These are phyloP conservation scores for Backusella westeae DNA, from an alignment of 192 early-diverging fungal genomes.

Conservation along the genomic window DNA sequence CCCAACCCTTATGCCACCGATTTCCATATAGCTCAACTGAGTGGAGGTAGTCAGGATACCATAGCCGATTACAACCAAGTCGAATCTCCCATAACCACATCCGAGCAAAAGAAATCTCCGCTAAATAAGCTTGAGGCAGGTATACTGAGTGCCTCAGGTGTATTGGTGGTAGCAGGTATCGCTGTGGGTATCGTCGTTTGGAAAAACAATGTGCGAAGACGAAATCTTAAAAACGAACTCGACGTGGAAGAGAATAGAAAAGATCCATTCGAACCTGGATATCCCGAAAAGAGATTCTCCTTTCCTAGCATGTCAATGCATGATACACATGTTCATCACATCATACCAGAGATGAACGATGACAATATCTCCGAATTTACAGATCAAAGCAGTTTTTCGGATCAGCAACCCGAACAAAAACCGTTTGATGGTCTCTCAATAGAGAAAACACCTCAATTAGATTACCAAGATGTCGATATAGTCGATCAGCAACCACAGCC, in stretches of 20 bases:
- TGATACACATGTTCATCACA: background rate
- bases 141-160: background rate
- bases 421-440: background rate
- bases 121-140: slow-evolving; percentile 6
- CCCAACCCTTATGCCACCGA: background rate
- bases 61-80: background rate
- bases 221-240: background rate
- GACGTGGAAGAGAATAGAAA: background rate
- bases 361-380: background rate
- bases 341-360: background rate
- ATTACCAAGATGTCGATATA: background rate
- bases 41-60: background rate
- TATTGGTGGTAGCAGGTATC: slow-evolving; percentile 8
- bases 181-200: slow-evolving; percentile 2
- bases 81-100: background rate
- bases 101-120: background rate
- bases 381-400: background rate
- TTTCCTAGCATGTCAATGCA: background rate
- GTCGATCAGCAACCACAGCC: background rate
- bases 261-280: background rate
- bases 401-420: background rate
- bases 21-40: background rate
- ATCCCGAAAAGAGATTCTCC: background rate
- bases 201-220: background rate
- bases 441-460: background rate